Base-by-base conservation (phyloP, 352 stramenopile species). In the Phytophthora parvispora region DNA sequence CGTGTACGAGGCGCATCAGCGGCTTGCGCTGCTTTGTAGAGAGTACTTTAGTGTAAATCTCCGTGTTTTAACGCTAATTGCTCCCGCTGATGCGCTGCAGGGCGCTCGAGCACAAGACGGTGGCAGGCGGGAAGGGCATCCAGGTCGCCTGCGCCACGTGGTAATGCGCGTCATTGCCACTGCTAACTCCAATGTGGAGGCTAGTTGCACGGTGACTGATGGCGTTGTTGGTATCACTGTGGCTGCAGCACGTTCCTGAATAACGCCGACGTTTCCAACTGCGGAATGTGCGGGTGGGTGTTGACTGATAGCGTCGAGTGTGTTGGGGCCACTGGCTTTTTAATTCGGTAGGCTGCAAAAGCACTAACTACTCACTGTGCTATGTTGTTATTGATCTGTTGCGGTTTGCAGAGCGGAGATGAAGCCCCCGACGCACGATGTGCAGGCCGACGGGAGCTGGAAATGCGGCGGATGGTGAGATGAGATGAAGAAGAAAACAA, bases 251-350 rank as follows among this genome's bases (percentile, higher is more conserved):
- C 84, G 38, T 94, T 89, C 49, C 72, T 96, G 48, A 96, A 94
- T 48, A 64, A 71, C 2, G 60, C 76, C 12, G 78, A 88, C 32
- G 77, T 80, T 42, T 83, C 71, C 1, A 68, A 60, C 27, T 96
- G 88, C 58, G 85, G 69, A 48, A 90, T 96, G 80, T 96, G 88
- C 57, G 86, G 82, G 84, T 94, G 74, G 6, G 67, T 56, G 18
- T 9, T 27, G n/a, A n/a, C n/a, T n/a, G n/a, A n/a, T n/a, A n/a
- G n/a, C n/a, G 10, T n/a, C 13, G 20, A 40, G 9, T 40, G 12
- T 27, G n/a, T n/a, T n/a, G n/a, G n/a, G n/a, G n/a, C n/a, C n/a
- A n/a, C n/a, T 9, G 34, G 10, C 13, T 42, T 45, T 45, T n/a
- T 45, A 43, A 15, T 43, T n/a, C 31, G 2, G 13, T 18, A 42